Evolutionary conservation across 805 yeast species (phyloP), one percentile per base, ranked within the genome.

Genomic region (Isabelozyma heimii): DNA sequence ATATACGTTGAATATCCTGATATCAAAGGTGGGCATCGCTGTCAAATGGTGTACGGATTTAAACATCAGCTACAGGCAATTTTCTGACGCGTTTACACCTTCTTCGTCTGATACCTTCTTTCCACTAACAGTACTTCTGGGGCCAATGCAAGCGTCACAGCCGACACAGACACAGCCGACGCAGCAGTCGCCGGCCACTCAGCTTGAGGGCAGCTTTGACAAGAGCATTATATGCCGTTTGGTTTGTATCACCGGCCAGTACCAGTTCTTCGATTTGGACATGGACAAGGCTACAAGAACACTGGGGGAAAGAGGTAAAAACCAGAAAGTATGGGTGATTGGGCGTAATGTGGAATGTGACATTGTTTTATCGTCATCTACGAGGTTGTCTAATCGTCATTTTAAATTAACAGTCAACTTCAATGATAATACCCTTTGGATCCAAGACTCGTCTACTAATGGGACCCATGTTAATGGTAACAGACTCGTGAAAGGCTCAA

Each of bases 401-500:
- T 81, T 80, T 72, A 75, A 77, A 62, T 71, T 91, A 6, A 83
- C 91, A 86, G 75, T 85, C 55, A 84, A 84, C 42, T 72, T 77
- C 41, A 77, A 77, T 44, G 81, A 79, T 53, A 78, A 76, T 47
- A 73, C 81, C 10, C 52, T 81, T 42, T 80, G 85, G 85, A 73
- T 84, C 48, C 82, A 80, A 62, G 97, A 91, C 65, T 67, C 76
- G 2, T 87, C 96, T 1, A 92, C 98, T 2, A 94, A 94, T 69
- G 99, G 99, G 7, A 94, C 99, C 0, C 87, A 82, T 75, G 69
- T 92, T 43, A 94, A 92, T 70, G 84, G 85, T 30, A 77, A 77
- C 37, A 76, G 89, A 45, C 66, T 92, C 15, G 89, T 84, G 20
- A 87, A 85, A 60, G 87, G 87, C 16, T 82, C 86, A 44, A 89